These are phyloP conservation scores for Primulina huaijiensis DNA, from an alignment of 257 asterid species.

Conservation along the genomic window DNA sequence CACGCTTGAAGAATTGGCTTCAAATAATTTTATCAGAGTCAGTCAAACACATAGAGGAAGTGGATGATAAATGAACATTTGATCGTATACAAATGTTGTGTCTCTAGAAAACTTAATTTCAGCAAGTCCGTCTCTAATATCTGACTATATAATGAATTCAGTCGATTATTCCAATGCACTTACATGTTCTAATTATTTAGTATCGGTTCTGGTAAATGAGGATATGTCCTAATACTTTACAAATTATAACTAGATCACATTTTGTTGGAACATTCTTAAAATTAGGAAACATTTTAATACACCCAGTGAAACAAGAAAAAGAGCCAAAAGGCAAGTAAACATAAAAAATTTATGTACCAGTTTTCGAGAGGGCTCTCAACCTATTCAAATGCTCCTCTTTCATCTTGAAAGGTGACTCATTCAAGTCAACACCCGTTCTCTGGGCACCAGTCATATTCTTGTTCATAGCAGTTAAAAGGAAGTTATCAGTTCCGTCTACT, in stretches of 20 bases:
- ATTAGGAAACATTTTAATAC: neutral
- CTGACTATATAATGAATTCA: conserved; percentile 2
- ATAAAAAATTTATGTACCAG: conserved; percentile 44
- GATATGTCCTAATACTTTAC: neutral
- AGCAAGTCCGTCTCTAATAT: neutral
- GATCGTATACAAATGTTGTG: neutral
- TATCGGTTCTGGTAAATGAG: neutral
- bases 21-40: neutral
- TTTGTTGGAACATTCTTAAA: neutral
- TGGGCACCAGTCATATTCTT: conserved; percentile 40
- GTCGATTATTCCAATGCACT: conserved; percentile 4
- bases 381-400: conserved; percentile 84
- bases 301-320: conserved; percentile 16
- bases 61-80: conserved; percentile 6
- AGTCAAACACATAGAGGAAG: neutral
- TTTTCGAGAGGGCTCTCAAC: conserved; percentile 90
- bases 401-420: conserved; percentile 85
- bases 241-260: too few relatives aligned
- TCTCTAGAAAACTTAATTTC: neutral
- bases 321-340: conserved; percentile 1
- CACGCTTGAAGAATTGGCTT: neutral
- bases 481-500: conserved; percentile 76
- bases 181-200: neutral
- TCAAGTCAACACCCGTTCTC: conserved; percentile 73
- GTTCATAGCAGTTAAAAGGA: conserved; percentile 40